These are phyloP conservation scores for Wickerhamia fluorescens DNA, from an alignment of 805 yeast species.

Conservation along the genomic window DNA sequence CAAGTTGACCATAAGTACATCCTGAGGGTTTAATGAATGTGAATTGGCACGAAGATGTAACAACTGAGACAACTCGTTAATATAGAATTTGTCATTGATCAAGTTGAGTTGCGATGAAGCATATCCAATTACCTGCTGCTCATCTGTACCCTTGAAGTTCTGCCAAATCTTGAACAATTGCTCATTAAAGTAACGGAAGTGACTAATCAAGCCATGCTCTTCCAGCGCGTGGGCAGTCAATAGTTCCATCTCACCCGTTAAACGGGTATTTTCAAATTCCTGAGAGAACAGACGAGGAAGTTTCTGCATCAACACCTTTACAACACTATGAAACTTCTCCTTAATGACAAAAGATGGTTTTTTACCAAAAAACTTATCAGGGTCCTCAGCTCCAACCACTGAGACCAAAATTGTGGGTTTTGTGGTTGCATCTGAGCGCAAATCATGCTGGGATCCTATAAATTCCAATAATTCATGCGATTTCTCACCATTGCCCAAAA, in stretches of 20 bases:
- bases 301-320: conserved; percentile 9
- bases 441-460: conserved; percentile 12
- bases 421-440: conserved; percentile 3
- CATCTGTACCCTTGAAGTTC: conserved; percentile 12
- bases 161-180: conserved; percentile 32
- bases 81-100: conserved; percentile 41
- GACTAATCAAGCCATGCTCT: conserved; percentile 7
- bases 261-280: conserved; percentile 7
- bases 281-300: conserved; percentile 13
- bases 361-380: conserved; percentile 19
- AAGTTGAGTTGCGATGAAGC: conserved; percentile 11
- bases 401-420: conserved; percentile 30
- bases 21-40: conserved; percentile 9
- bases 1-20: conserved; percentile 30
- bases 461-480: conserved; percentile 19
- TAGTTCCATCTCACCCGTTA: conserved; percentile 22
- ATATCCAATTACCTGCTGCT: not conserved
- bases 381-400: conserved; percentile 36
- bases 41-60: conserved; percentile 28
- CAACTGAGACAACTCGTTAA: conserved; percentile 43
- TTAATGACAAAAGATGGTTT: conserved; percentile 16
- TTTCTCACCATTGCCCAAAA: conserved; percentile 24
- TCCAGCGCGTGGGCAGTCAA: conserved; percentile 4
- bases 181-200: conserved; percentile 22
- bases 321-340: conserved; percentile 4